Evolutionary conservation across 495 filamentous ascomycete genomes (phyloP), one percentile per base, ranked within the genome.

Genomic region (Lasiosphaeria miniovina): DNA sequence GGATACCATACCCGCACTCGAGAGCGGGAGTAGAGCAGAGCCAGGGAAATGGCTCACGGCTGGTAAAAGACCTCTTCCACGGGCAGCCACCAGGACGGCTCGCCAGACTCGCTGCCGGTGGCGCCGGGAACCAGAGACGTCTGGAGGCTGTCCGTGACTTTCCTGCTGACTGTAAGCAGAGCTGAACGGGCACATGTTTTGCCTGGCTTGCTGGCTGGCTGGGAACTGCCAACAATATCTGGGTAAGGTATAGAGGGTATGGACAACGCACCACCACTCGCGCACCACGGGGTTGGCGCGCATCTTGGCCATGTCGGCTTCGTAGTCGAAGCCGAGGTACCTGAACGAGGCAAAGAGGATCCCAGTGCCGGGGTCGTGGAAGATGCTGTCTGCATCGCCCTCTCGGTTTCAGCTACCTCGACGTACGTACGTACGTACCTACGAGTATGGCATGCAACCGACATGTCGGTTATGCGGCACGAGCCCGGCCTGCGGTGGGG

Each of bases 321-420:
- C 85, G 38, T 80, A 90, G 71, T 89, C 82, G 52, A 79, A 77
- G 1, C 89, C 88, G 15, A 88, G 76, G 59, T 91, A 91, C 70
- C 90, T 90, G 73, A 90, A 90, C 34, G 74, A 84, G 7, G 86
- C 87, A 63, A 90, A 91, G 0, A 91, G 75, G 34, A 85, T 84
- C 32, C 80, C 75, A 0, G 80, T 77, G 14, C 76, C 77, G 15
- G 82, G 77, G 57, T 90, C 84, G 65, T 86, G 84, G 74, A 82
- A 90, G 65, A 91, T 92, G 38, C 84, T 87, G 62, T 90, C 88
- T 87, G 63, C 58, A n/a, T 36, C 14, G 35, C 14, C 38, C 38
- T 41, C 38, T 9, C 38, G 8, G 38, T 41, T 41, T 41, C 38
- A 41, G 14, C 8, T 14, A 35, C 48, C 35, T 24, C 34, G 3